Conservation (phyloP, 2,329 filamentous ascomycete species). For the Lachnellula arida region DNA sequence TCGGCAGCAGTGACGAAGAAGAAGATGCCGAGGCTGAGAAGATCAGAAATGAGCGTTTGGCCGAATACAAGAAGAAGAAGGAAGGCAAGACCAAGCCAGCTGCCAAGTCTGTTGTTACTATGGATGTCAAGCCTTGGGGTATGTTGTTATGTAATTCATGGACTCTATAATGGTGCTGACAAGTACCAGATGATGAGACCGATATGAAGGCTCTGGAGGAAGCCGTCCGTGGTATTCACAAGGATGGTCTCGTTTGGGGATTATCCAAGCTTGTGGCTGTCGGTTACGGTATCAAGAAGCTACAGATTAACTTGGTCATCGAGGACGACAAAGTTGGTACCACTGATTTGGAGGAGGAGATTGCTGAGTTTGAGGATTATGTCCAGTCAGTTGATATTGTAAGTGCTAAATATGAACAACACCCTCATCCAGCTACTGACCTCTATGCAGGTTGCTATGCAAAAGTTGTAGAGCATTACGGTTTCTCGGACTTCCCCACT, state of each 20-base stretch:
- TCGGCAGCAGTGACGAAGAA: conserved; percentile 90
- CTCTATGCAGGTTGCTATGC: conserved; percentile 62
- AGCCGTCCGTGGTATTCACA: conserved; percentile 75
- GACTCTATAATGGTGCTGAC: conserved; percentile 18
- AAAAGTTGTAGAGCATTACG: conserved; percentile 68
- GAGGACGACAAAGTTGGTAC: conserved; percentile 95
- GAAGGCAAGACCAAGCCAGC: conserved; percentile 83
- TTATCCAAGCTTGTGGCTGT: conserved; percentile 82
- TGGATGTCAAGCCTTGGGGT: conserved; percentile 99
- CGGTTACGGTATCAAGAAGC: conserved; percentile 98
- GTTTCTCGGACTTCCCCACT: conserved; percentile 15
- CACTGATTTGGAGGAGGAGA: conserved; percentile 81
- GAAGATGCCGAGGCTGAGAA: conserved; percentile 83
- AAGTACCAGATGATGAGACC: conserved; percentile 75
- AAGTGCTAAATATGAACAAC: conserved; percentile 29
- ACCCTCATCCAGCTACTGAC: conserved; percentile 19
- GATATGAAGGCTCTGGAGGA: conserved; percentile 79
- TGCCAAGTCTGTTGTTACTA: conserved; percentile 92
- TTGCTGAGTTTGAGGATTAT: conserved; percentile 84
- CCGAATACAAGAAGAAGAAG: conserved; percentile 97
- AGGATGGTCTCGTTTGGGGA: conserved; percentile 97
- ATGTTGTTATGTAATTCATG: conserved; percentile 39
- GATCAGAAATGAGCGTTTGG: conserved; percentile 83
- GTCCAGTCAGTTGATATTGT: conserved; percentile 91
- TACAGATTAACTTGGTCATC: conserved; percentile 96